Evolutionary conservation across 306 rosid genomes (phyloP), one percentile per base, ranked within the genome.

Genomic region (Medicago truncatula): DNA sequence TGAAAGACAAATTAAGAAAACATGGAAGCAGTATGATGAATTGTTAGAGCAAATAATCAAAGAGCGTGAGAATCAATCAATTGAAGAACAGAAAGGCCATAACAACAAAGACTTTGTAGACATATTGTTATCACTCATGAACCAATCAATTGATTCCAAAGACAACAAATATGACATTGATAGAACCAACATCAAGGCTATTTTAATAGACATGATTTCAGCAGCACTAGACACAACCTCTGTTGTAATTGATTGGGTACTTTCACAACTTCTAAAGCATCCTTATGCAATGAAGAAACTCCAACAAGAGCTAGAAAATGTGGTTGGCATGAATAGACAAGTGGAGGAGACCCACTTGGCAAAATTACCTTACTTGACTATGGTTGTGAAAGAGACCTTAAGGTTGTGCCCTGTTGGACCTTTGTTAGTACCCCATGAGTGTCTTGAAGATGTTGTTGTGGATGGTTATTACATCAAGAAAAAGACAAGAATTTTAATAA

Each of bases 401-500:
- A 43, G 49, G 49, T 43, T 43, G 49, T 43, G 4, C 1, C 49
- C 49, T 43, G 49, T 43, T 43, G 49, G 15, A 43, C 49, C 49
- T 11, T 43, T 43, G 49, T 11, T 11, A 43, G 5, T 11, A 43
- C 49, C 49, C 0, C 49, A 43, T 43, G 14, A 3, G 49, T 43
- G 49, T 43, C 49, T 43, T 43, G 14, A 43, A 43, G 49, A 43
- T 43, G 49, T 43, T 3, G 1, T 43, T 11, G 49, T 56, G 2
- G 59, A 83, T 38, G 87, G 83, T 15, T 86, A 63, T 16, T 53
- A 59, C 76, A 83, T 86, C 1, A 76, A 81, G 18, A 40, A 46
- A 7, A 75, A 75, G 4, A 58, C 89, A 8, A 8, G 53, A 5
- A 12, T 82, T 0, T 7, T 74, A 0, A 25, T 83, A 20, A 86